phyloP scores from a whole-genome alignment of 2,329 filamentous ascomycete genomes.

The Eutypella sp. region DNA sequence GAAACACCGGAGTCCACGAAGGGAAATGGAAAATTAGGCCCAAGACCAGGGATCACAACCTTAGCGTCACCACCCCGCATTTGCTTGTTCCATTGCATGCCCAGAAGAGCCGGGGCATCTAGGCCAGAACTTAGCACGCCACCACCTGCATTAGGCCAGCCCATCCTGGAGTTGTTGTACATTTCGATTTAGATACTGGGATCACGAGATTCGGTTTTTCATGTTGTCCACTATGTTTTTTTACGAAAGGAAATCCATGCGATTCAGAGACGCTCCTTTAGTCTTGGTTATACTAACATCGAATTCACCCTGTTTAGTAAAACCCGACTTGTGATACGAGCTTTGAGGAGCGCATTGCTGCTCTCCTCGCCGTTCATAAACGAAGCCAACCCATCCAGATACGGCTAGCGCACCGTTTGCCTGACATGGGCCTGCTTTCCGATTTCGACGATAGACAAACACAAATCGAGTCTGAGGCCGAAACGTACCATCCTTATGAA shows the following conservation, averaged over 20 bases:
- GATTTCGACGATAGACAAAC: conserved; percentile 66
- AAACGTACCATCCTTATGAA: conserved; percentile 67
- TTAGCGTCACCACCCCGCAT: background rate
- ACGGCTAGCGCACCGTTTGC: conserved; percentile 35
- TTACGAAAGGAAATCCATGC: too few species aligned
- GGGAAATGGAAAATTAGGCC: background rate
- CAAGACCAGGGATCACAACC: background rate
- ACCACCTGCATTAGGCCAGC: background rate
- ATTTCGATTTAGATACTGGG: background rate
- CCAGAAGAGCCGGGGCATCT: background rate
- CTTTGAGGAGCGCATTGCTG: conserved; percentile 8
- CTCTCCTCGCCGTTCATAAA: conserved; percentile 4
- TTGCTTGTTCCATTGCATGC: background rate
- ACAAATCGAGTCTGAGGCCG: conserved; percentile 55
- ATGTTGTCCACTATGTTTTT: too few species aligned
- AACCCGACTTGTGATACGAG: conserved; percentile 1
- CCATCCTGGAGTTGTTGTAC: background rate
- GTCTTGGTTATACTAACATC: background rate
- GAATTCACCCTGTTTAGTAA: background rate
- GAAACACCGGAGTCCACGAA: background rate
- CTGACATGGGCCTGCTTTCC: conserved; percentile 63
- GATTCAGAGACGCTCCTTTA: background rate
- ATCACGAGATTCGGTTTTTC: background rate
- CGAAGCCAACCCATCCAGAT: background rate
- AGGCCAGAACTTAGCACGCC: background rate